Evolutionary conservation across 2,329 filamentous ascomycete species (phyloP), one percentile per base, ranked within the genome.

Genomic region (Elsinoe perseae): DNA sequence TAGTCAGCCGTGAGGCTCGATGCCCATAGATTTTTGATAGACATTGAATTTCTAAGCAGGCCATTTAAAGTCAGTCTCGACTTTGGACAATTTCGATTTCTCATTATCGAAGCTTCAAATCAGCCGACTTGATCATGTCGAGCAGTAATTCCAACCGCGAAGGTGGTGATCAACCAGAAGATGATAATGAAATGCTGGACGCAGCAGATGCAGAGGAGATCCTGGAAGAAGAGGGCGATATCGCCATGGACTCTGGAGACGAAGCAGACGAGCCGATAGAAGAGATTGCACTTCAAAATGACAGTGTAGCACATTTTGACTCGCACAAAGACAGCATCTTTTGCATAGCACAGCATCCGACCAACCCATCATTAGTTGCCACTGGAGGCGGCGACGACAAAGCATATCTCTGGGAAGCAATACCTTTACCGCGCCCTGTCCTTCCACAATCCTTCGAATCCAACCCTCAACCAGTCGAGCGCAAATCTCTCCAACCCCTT

Each of bases 281-380:
- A 69, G 89, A 93, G 69, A 83, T 96, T 40, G 74, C 82, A 40
- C 78, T 97, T 5, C 83, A 93, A 61, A 98, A 97, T 77, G 92
- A 98, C 77, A 95, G 89, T 62, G 78, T 85, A 62, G 92, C 89
- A 59, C 92, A 95, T 76, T 96, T 97, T 68, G 93, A 97, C 75
- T 72, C 75, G 32, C 89, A 96, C 75, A 86, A 84, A 64, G 90
- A 96, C 78, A 91, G 86, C 59, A 87, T 98, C 66, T 98, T 96
- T 76, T 84, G 88, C 72, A 93, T 98, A 69, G 89, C 92, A 16
- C 89, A 95, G 69, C 93, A 98, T 70, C 93, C 93, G 3, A 76
- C 83, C 5, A 79, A 87, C 67, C 82, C 86, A 4, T 78, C 84
- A 18, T 83, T 97, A 59, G 78, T 97, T 59, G 86, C 91, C 2